Evolutionary conservation across 768 basidiomycete species (phyloP), one percentile per base, ranked within the genome.

Genomic region (Tylopilus subfusipes): DNA sequence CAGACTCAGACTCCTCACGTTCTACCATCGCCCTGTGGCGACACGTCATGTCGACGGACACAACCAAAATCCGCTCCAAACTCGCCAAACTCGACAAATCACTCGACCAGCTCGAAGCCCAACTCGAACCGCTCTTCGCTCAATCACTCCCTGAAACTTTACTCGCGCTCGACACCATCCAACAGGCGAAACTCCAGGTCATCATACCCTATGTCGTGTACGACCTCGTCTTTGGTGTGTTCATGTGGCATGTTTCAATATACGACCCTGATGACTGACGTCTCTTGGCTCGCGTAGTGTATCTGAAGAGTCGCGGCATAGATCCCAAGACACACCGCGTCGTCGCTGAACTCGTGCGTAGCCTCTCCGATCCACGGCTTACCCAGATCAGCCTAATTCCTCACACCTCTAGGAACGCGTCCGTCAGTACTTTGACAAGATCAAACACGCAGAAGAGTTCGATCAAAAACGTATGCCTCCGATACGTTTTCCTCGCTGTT

Each of bases 171-270:
- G 84, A 89, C 56, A 81, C 83, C 8, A 75, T 93, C 21, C 85
- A 91, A 55, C 88, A 90, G 63, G 91, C 90, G 24, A 91, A 92
- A 68, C 70, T 93, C 3, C 88, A 93, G 58, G 84, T 85, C 6
- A 75, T 83, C 33, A 65, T 93, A 40, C 88, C 90, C n/a, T 93
- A 93, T 70, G 76, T 90, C 29, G 78, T 88, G 4, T 90, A 93
- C 64, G 90, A 93, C 68, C 78, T 94, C 11, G 73, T 92, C n/a
- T 92, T 91, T 72, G 85, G 92, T 92, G 58, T 75, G 5, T n/a
- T 7, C 24, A 3, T 22, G 27, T 9, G 27, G 4, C 24, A 16
- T 13, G 4, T 14, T 14, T 3, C 5, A 22, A 12, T 46, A 14
- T 34, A 43, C 5, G 39, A 18, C 16, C 4, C 12, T 16, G 2